Conservation (phyloP, 2,329 filamentous ascomycete genomes). For the Xylaria multiplex region DNA sequence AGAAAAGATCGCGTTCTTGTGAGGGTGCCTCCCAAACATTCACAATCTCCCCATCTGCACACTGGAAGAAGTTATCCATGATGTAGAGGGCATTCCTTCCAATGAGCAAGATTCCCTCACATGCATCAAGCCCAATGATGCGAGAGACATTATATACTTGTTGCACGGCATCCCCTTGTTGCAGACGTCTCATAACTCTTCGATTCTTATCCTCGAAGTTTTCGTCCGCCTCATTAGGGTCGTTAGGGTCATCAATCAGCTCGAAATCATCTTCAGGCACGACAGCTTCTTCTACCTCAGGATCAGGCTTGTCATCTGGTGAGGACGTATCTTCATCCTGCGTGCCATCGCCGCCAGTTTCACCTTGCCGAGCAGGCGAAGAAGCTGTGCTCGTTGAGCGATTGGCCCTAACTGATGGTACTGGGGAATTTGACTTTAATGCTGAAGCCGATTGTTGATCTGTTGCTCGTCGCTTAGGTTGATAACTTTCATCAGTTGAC, state of each 20-base stretch:
- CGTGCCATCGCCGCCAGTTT: constrained; percentile 36
- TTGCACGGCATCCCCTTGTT: constrained; percentile 90
- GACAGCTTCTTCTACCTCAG: constrained; percentile 45
- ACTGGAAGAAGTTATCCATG: constrained; percentile 95
- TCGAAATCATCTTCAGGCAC: constrained; percentile 90
- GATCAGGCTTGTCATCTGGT: constrained; percentile 43
- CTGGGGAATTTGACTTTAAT: constrained; percentile 48
- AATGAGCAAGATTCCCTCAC: constrained; percentile 91
- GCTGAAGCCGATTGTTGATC: constrained; percentile 53
- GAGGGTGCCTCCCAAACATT: constrained; percentile 92
- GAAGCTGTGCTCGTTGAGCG: constrained; percentile 38
- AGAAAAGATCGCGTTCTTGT: constrained; percentile 94
- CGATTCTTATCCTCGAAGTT: constrained; percentile 97
- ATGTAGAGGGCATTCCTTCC: constrained; percentile 94
- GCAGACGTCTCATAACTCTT: constrained; percentile 93
- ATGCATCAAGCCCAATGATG: constrained; percentile 91
- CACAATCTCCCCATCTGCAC: constrained; percentile 94
- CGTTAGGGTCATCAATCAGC: constrained; percentile 91
- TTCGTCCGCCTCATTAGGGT: constrained; percentile 76
- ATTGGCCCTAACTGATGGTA: constrained; percentile 28
- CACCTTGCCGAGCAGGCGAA: constrained; percentile 38
- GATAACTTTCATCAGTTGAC: constrained; percentile 76
- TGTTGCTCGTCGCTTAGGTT: constrained; percentile 78
- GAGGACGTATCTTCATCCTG: constrained; percentile 37
- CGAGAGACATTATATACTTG: constrained; percentile 95